Evolutionary conservation across 1,284 basidiomycete genomes (phyloP), one percentile per base, ranked within the genome.

Genomic region (Fomitiporia mediterranea): DNA sequence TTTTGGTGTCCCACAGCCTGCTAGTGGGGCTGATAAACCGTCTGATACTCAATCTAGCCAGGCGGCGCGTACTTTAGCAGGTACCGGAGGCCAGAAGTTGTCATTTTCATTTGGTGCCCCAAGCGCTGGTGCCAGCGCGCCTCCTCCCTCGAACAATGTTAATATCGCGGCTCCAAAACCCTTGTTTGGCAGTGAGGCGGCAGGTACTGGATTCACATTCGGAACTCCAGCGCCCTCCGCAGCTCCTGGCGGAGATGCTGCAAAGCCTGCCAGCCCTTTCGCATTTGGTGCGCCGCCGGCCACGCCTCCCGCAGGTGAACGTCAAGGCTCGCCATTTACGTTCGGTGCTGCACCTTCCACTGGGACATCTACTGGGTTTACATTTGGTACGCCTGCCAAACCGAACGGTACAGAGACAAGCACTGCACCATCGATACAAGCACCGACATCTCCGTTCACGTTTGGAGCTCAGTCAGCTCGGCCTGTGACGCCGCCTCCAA

Each of bases 401-500:
- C 9, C 49, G 15, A 44, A 17, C 37, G 51, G 49, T 23, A 46
- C 30, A 53, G 42, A 62, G 7, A 57, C 64, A 30, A 46, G 27
- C 53, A 38, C 63, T 7, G 59, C 64, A n/a, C 52, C 66, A 25
- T 55, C 48, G 8, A 61, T 61, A 17, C 54, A 61, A 0, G 40
- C 56, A 3, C 35, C 64, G 21, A 7, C 58, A 5, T 40, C 70
- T 15, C 52, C 69, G 2, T 76, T 76, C 51, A 42, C 55, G 9
- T 74, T 74, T 52, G 66, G 67, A 34, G 52, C 47, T 27, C 61
- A 27, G 8, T 61, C 28, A 44, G 32, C 58, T 21, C 70, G 77
- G 28, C 74, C 80, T 30, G 67, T 71, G 2, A 84, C 82, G 7
- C 83, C 82, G 13, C 83, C 83, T 1, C 81, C 76, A 63, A 70